Conservation (phyloP, 225 moss, liverwort and hornwort species). For the Marchantia paleacea region DNA sequence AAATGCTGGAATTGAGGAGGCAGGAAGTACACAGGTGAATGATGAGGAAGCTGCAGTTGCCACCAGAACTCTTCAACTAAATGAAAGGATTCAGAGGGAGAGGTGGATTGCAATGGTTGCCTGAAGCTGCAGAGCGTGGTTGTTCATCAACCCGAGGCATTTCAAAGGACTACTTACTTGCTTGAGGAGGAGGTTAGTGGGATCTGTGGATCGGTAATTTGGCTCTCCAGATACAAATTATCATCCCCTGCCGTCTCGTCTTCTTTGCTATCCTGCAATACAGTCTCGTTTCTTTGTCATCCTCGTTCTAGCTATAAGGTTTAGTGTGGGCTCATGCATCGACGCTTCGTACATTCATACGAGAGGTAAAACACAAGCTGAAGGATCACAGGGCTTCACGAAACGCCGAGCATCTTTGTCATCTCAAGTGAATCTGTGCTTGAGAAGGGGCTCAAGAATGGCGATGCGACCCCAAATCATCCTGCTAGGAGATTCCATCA, state of each 20-base stretch:
- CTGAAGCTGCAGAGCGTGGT: slow-evolving; percentile 3
- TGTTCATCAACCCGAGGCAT: not conserved
- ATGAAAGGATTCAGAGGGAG: not conserved
- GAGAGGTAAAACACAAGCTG: not conserved
- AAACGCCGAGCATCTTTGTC: not conserved
- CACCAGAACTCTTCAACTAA: not conserved
- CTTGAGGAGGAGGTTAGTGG: slow-evolving; percentile 6
- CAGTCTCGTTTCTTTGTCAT: not conserved
- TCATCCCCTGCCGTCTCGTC: not conserved
- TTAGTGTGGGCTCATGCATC: slow-evolving; percentile 2
- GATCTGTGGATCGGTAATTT: slow-evolving; percentile 14
- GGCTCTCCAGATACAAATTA: slow-evolving; percentile 2
- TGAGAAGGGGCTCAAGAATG: not conserved
- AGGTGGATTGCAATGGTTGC: not conserved
- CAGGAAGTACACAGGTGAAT: not conserved
- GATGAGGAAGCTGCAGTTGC: not conserved
- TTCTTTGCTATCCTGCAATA: not conserved
- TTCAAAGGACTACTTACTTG: slow-evolving; percentile 1
- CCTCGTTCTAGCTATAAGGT: not conserved
- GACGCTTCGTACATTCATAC: not conserved
- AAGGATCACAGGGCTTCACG: slow-evolving; percentile 1
- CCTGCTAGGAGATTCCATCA: slow-evolving; percentile 40
- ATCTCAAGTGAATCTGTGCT: slow-evolving; percentile 5
- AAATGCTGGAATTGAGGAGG: slow-evolving; percentile 1
- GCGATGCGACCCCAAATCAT: slow-evolving; percentile 33